Base-by-base conservation (phyloP, 2,329 filamentous ascomycete genomes). In the Aspergillus intermedius region DNA sequence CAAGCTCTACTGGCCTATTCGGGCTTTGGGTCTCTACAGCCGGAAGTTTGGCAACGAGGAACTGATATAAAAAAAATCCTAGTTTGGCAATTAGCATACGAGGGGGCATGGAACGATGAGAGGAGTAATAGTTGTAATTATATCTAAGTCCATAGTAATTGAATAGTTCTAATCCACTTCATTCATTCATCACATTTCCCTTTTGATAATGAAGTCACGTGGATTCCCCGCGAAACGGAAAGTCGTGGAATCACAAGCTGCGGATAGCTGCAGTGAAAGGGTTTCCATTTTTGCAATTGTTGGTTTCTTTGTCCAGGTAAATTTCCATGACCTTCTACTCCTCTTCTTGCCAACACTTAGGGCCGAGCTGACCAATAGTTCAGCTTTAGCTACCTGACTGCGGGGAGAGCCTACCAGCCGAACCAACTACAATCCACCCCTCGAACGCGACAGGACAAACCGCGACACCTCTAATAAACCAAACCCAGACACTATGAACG, bases 1-100 rank as follows among this genome's bases (percentile, higher is more conserved):
- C 77, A 98, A 97, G 75, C 93, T 95, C 67, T 87, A 86, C 50
- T 98, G 96, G 70, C 84, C 91, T 1, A 87, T 97, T 65, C 95
- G 94, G 73, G 93, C 93, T 2, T 69, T 98, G 55, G 93, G 93
- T 4, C 86, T 96, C 81, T 98, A 89, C 75, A 82, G 86, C 4
- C 79, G 75, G 59, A 81, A 77, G 54, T 91, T 85, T 56, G 86
- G 86, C 0, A 77, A 88, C 51, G 79, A 84, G 49, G 77, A 73
- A 60, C 66, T 87, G 40, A 49, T 65, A 32, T 71, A 49, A 53
- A 35, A 53, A 35, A 5, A 7, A 5, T 13, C n/a, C 8, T 15
- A 7, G 4, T n/a, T 35, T 17, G 8, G 34, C 6, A 35, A 35
- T 5, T 8, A 17, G 34, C 34, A 35, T 30, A 30, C 4, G 25